These are phyloP conservation scores for Claviceps sp. DNA, from an alignment of 2,329 filamentous ascomycete species.

Conservation along the genomic window DNA sequence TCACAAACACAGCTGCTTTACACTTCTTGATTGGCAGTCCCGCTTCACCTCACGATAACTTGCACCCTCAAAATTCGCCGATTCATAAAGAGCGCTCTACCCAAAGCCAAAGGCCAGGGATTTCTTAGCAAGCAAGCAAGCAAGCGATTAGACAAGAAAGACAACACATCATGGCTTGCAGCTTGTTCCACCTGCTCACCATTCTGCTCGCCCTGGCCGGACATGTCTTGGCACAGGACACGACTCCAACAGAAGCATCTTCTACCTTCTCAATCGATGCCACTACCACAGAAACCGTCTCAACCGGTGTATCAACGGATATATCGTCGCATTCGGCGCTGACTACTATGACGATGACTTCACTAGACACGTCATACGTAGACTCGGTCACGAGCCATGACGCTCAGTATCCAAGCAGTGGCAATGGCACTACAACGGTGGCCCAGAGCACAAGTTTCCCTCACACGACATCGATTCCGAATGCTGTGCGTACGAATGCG, in stretches of 20 bases:
- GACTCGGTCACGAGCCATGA: background rate
- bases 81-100: no score
- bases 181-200: background rate
- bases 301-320: background rate
- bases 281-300: background rate
- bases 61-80: no score
- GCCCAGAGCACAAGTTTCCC: no score
- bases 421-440: background rate
- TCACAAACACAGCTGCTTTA: background rate
- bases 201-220: background rate
- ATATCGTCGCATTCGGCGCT: background rate
- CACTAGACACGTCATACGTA: background rate
- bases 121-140: no score
- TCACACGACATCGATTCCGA: background rate
- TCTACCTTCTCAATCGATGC: background rate
- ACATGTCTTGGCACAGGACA: conserved; percentile 2
- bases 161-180: conserved; percentile 1
- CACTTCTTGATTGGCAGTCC: background rate
- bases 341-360: background rate
- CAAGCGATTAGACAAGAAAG: background rate
- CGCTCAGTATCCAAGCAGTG: background rate
- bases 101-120: no score
- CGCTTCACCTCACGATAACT: no score
- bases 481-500: background rate
- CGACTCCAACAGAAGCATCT: background rate